Conservation (phyloP, 2,329 filamentous ascomycete species). For the Colletotrichum graminicola region DNA sequence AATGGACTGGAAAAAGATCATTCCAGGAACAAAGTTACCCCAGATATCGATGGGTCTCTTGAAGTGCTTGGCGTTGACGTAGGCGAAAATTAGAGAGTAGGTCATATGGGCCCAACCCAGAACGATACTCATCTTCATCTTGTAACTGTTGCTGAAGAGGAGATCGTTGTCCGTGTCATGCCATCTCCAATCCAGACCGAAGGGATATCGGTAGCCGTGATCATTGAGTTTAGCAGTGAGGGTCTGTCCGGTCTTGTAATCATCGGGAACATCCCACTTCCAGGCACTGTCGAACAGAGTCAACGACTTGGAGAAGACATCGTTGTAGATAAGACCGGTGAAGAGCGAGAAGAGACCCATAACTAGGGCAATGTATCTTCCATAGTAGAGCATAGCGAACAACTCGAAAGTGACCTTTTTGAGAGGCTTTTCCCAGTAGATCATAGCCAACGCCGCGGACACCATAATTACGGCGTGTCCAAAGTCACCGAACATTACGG, state of each 20-base stretch:
- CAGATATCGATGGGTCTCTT: conserved; percentile 95
- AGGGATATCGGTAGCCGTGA: conserved; percentile 87
- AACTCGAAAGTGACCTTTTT: conserved; percentile 95
- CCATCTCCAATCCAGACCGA: conserved; percentile 96
- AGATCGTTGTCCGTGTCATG: conserved; percentile 95
- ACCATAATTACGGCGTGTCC: conserved; percentile 95
- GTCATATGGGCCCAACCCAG: conserved; percentile 99
- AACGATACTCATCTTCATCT: conserved; percentile 99
- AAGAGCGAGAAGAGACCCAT: conserved; percentile 98
- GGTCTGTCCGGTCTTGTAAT: conserved; percentile 73
- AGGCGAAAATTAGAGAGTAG: conserved; percentile 93
- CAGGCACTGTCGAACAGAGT: conserved; percentile 91
- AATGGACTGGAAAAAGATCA: conserved; percentile 99
- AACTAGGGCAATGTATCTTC: conserved; percentile 97
- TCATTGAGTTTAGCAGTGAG: conserved; percentile 76
- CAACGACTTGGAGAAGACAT: conserved; percentile 94
- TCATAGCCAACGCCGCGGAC: conserved; percentile 87
- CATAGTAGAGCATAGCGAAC: conserved; percentile 98
- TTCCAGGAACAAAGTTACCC: conserved; percentile 96
- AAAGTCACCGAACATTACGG: conserved; percentile 99
- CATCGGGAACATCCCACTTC: conserved; percentile 78
- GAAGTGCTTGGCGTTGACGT: conserved; percentile 94
- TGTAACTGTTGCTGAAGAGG: conserved; percentile 97
- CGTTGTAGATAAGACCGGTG: conserved; percentile 97
- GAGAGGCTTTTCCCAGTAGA: conserved; percentile 93